A percentile compares a stretch with the other conserved stretches of the same genome.
Conservation (phyloP, 2,329 filamentous ascomycete genomes). For the Lecanicillium sp. region DNA sequence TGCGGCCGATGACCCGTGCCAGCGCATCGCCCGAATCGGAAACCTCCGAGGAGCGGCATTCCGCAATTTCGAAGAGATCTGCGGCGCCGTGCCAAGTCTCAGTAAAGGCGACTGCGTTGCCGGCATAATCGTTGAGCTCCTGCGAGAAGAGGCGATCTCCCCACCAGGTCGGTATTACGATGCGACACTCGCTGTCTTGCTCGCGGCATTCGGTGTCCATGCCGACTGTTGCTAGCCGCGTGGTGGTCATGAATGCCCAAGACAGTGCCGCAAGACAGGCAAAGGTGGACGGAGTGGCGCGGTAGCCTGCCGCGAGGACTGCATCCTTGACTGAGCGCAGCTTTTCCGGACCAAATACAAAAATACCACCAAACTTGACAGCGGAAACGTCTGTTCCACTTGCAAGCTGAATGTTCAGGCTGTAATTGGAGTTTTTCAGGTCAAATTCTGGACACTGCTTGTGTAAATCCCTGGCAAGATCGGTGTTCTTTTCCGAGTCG, state of each 20-base stretch:
- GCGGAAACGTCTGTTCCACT: constrained; percentile 27
- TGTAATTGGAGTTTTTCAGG: constrained; percentile 25
- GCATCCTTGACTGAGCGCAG: constrained; percentile 27
- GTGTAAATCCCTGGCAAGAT: constrained; percentile 19
- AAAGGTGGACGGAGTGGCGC: constrained; percentile 28
- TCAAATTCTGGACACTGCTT: constrained; percentile 34
- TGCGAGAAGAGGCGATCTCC: constrained; percentile 28
- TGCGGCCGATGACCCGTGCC: constrained; percentile 22
- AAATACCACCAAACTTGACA: constrained; percentile 35
- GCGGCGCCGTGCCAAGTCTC: constrained; percentile 24
- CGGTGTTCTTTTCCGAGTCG: background rate
- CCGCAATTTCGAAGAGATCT: constrained; percentile 17
- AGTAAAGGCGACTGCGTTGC: constrained; percentile 37
- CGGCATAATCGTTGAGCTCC: constrained; percentile 29
- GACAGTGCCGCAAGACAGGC: constrained; percentile 33
- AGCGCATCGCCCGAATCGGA: constrained; percentile 20
- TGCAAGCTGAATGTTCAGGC: constrained; percentile 26
- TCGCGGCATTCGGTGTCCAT: constrained; percentile 1
- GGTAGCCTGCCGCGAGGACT: constrained; percentile 16
- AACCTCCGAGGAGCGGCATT: constrained; percentile 12
- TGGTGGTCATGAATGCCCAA: constrained; percentile 34
- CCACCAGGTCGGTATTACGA: constrained; percentile 40
- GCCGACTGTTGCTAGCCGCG: constrained; percentile 20
- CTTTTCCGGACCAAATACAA: constrained; percentile 31
- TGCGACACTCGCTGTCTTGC: constrained; percentile 17